Evolutionary conservation across 2,329 filamentous ascomycete species (phyloP), one percentile per base, ranked within the genome.

Genomic region (Pseudocercospora ulei): DNA sequence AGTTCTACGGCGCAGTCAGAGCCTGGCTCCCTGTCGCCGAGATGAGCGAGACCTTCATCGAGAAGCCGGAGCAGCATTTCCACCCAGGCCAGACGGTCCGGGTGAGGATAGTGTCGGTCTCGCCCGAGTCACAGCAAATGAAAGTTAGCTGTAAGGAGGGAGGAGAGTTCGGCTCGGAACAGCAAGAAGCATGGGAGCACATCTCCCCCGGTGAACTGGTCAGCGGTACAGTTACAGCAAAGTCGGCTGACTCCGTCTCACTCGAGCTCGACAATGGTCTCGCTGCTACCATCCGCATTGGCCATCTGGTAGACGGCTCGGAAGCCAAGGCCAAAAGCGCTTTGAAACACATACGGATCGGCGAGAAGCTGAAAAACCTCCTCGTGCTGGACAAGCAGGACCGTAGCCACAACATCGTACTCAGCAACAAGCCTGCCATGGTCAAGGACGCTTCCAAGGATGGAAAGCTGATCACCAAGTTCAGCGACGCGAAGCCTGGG

Each of bases 31-130:
- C 90, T 2, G 79, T 93, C 0, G 83, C 83, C 1, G 88, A 98
- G 63, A 98, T 98, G 90, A 96, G 90, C 59, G 90, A 98, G 60
- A 86, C 87, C 7, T 95, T 81, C 57, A 95, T 98, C 55, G 75
- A 81, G 50, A 82, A 95, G 55, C 86, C 90, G 3, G 76, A 75
- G 29, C 78, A 92, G 55, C 87, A 96, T 62, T 98, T 98, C 67
- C 78, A 80, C 22, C 65, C 78, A 27, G 92, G 90, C 0, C 90
- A 98, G 60, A 88, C 93, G 1, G 80, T 98, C 49, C 92, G 77
- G 54, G 82, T 95, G 12, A 83, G 88, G 55, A 77, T 92, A n/a
- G 63, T 94, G 20, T 82, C 80, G 34, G 76, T 95, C 34, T 78
- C 93, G 51, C 67, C 77, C 1, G 76, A 80, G 41, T 68, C 73